Evolutionary conservation across 2,329 filamentous ascomycete genomes (phyloP).

Genomic region (Aspergillus clavatus): DNA sequence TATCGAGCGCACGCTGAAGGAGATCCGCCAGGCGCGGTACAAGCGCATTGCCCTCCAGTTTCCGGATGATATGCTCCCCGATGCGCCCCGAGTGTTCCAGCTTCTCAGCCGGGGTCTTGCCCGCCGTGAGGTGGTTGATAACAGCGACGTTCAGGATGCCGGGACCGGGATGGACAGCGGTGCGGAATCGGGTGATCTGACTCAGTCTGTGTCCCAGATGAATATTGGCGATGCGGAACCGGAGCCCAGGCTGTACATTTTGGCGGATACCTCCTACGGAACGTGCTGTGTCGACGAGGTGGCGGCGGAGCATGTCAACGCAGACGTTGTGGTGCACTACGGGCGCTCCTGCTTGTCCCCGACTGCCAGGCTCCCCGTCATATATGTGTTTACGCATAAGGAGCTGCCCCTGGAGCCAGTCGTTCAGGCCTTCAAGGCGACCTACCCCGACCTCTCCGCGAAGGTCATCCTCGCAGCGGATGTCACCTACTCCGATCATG

Average conservation of each 20-base stretch:
- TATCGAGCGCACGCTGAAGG: conserved; percentile 69
- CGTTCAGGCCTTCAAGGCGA: conserved; percentile 58
- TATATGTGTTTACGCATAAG: conserved; percentile 82
- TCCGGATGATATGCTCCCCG: conserved; percentile 83
- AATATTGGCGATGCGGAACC: conserved; percentile 18
- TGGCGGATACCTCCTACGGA: conserved; percentile 95
- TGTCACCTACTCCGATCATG: conserved; percentile 75
- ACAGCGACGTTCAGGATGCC: conserved; percentile 10
- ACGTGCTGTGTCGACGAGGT: conserved; percentile 97
- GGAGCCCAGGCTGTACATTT: conserved; percentile 62
- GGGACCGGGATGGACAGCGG: conserved; percentile 11
- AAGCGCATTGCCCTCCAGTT: conserved; percentile 86
- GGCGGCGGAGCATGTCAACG: conserved; percentile 86
- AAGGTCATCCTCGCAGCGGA: conserved; percentile 82
- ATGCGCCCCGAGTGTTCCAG: conserved; percentile 75
- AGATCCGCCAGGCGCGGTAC: conserved; percentile 70
- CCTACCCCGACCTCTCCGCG: conserved; percentile 60
- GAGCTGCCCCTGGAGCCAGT: conserved; percentile 59
- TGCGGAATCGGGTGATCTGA: conserved; percentile 14
- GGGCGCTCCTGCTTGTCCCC: conserved; percentile 88
- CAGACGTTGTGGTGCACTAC: conserved; percentile 90
- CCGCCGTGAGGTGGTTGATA: conserved; percentile 16
- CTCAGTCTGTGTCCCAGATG: conserved; percentile 25
- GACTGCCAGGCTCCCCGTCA: conserved; percentile 77
- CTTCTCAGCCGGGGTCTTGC: conserved; percentile 54